A percentile compares a stretch with the other conserved stretches of the same genome.
Conservation (phyloP, 2,329 filamentous ascomycete genomes). For the Colletotrichum gigasporum region DNA sequence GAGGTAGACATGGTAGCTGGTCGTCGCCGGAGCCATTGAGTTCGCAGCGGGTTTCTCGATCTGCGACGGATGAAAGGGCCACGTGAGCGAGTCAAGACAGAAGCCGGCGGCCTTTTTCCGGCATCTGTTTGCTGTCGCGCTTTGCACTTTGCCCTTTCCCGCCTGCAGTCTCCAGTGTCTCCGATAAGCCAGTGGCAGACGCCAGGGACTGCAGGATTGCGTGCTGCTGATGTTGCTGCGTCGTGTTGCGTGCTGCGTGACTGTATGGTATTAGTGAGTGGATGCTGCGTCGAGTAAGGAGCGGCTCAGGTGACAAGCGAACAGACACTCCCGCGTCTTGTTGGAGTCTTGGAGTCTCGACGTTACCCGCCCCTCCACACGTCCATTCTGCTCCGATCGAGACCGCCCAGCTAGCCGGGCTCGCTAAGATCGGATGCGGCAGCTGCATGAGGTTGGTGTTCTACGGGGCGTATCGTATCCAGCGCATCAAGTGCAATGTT, state of each 20-base stretch:
- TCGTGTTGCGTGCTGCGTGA: conserved; percentile 16
- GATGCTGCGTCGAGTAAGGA: conserved; percentile 10
- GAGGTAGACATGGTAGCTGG: not conserved
- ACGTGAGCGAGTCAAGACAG: conserved; percentile 30
- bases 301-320: conserved; percentile 23
- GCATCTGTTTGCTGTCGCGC: not conserved
- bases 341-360: not conserved
- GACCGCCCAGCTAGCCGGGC: conserved; percentile 13
- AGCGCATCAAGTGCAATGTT: conserved; percentile 14
- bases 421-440: conserved; percentile 20
- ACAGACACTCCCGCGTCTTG: conserved; percentile 2
- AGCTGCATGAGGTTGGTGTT: conserved; percentile 27
- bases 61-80: conserved; percentile 11
- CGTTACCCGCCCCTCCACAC: conserved; percentile 16
- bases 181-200: not conserved
- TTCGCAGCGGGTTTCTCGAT: conserved; percentile 6
- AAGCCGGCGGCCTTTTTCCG: conserved; percentile 1
- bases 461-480: conserved; percentile 3
- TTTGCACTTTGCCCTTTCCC: not conserved
- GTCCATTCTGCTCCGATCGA: conserved; percentile 12
- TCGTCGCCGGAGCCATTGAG: conserved; percentile 5
- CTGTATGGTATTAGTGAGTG: not conserved
- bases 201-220: conserved; percentile 6
- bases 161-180: not conserved
- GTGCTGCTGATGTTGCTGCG: conserved; percentile 7